phyloP scores from a whole-genome alignment of 306 rosid genomes.

The Casuarina cunninghamiana region DNA sequence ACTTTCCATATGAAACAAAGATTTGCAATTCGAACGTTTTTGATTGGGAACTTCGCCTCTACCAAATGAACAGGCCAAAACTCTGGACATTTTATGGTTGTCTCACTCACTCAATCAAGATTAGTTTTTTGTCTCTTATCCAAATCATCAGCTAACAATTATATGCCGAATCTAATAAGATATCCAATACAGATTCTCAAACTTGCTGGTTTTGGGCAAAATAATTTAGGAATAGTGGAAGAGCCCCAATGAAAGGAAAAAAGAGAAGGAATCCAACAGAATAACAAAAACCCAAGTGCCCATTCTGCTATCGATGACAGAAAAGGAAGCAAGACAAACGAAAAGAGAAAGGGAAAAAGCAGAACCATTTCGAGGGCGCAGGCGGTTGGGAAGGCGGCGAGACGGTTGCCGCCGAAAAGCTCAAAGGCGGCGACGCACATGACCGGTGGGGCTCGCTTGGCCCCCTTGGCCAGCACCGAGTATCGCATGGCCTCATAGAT shows the following conservation, averaged over 20 bases:
- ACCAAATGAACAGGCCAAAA: background rate
- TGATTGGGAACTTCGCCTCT: background rate
- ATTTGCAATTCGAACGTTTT: background rate
- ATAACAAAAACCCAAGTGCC: background rate
- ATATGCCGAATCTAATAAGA: background rate
- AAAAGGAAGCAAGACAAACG: no score
- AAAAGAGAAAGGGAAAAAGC: background rate
- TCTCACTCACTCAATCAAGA: background rate
- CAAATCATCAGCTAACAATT: background rate
- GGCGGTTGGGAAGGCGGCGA: slow-evolving; percentile 90
- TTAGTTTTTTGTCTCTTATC: background rate
- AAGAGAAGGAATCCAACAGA: background rate
- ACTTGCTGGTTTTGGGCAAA: background rate
- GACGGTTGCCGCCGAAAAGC: slow-evolving; percentile 76
- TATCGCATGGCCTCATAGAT: slow-evolving; percentile 91
- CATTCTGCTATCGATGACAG: background rate
- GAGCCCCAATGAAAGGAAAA: background rate
- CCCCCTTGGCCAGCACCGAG: slow-evolving; percentile 74
- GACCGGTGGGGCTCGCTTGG: slow-evolving; percentile 91
- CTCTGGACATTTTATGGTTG: no score
- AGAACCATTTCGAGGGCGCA: slow-evolving; percentile 96
- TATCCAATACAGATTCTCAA: background rate
- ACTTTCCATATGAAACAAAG: background rate
- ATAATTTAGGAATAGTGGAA: no score
- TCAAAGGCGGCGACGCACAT: slow-evolving; percentile 93